Evolutionary conservation across 1,284 basidiomycete species (phyloP).

Genomic region (Ceratobasidium theobromae): DNA sequence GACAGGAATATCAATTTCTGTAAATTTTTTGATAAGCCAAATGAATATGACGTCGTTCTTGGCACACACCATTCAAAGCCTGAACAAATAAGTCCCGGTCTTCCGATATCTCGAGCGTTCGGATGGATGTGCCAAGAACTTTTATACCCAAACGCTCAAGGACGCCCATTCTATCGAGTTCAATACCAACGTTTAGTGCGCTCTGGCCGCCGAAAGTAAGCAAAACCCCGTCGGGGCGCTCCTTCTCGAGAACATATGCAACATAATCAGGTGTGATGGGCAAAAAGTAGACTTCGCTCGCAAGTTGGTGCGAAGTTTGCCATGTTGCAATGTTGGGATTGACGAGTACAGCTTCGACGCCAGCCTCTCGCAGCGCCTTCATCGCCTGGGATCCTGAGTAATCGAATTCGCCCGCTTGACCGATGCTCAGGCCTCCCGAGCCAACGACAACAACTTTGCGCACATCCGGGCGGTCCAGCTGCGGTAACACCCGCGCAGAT

Average conservation of each 20-base stretch:
- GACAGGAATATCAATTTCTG: conserved; percentile 97
- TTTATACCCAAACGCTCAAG: conserved; percentile 92
- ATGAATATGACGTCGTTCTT: conserved; percentile 8
- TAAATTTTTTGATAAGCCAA: conserved; percentile 1
- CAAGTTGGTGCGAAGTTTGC: conserved; percentile 96
- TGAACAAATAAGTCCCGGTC: conserved; percentile 97
- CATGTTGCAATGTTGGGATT: conserved; percentile 98
- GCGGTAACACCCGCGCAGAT: conserved; percentile 87
- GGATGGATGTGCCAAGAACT: conserved; percentile 94
- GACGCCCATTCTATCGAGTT: conserved; percentile 96
- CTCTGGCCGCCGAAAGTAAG: conserved; percentile 99
- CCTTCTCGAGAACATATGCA: conserved; percentile 97
- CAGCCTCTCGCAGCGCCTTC: conserved; percentile 96
- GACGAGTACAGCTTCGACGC: conserved; percentile 92
- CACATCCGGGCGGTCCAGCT: conserved; percentile 83
- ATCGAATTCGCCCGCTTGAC: conserved; percentile 99
- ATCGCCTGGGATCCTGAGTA: conserved; percentile 99
- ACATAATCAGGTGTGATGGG: conserved; percentile 98
- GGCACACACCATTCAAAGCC: conserved; percentile 82
- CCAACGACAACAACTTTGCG: conserved; percentile 97
- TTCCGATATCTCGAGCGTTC: conserved; percentile 93
- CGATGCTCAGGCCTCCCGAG: conserved; percentile 94
- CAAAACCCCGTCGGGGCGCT: conserved; percentile 95
- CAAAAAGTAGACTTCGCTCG: conserved; percentile 96
- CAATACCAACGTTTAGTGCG: conserved; percentile 97